Base-by-base conservation (phyloP, 768 basidiomycete species). In the Clitopilus passeckerianus region DNA sequence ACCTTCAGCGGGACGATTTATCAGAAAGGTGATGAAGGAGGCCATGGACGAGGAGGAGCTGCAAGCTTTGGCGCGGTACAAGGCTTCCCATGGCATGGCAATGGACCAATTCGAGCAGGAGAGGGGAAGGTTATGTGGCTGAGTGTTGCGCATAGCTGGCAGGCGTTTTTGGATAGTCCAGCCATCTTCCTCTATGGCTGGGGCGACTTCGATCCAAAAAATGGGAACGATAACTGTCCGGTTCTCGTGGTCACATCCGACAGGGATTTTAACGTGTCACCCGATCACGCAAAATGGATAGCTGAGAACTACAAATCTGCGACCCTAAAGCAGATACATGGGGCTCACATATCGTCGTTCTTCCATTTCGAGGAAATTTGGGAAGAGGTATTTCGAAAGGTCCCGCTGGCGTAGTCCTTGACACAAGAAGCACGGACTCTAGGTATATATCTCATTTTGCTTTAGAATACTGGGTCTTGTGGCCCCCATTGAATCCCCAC, bases 111-210 rank as follows among this genome's bases (percentile, higher is more conserved):
- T 77, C 27, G 77, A 80, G 62, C 69, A 70, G 57, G 65, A 68
- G 57, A 69, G 81, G 59, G 79, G 2, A 62, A 66, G 58, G 80
- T 77, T 58, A 68, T 77, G 58, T 66, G 75, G 53, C 73, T 75
- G 59, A 86, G 84, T 64, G 78, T 84, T 7, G 71, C 74, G 18
- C 75, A 67, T 33, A 72, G 80, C 53, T 83, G 83, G 82, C 77
- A 73, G 44, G 86, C 85, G 0, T 83, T 83, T 63, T 69, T 77
- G 59, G 77, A 78, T 52, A 63, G 75, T 56, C 57, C 76, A 6
- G 63, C 69, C 30, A 67, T 81, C 27, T 68, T 80, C 55, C 80
- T 84, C 52, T 75, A 78, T 15, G 79, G 79, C 57, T 86, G 84
- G 83, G 82, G 72, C 58, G 66, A 76, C 6, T 82, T 78, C 62